These are phyloP conservation scores for Rhizopus delemar DNA, from an alignment of 371 early-diverging fungal genomes.

Conservation along the genomic window DNA sequence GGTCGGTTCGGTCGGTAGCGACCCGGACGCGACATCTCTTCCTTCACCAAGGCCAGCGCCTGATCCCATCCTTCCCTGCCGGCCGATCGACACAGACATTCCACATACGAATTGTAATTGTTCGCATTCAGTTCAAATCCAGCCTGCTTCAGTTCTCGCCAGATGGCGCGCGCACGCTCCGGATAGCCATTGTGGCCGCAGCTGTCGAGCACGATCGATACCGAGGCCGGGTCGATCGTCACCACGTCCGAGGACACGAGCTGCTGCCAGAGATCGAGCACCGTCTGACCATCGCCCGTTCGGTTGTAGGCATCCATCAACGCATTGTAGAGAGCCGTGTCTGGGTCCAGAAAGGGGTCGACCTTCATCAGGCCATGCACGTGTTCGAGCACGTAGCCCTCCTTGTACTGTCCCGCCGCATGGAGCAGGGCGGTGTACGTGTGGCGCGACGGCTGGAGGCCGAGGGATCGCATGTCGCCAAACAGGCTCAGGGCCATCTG, in stretches of 20 bases:
- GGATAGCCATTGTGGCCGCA: conserved; percentile 35
- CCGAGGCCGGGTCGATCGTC: conserved; percentile 19
- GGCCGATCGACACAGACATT: conserved; percentile 40
- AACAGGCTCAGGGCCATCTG: conserved; percentile 29
- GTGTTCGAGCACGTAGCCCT: conserved; percentile 28
- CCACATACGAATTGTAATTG: conserved; percentile 49
- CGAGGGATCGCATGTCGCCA: conserved; percentile 35
- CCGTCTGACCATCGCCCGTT: conserved; percentile 25
- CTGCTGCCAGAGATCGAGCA: conserved; percentile 39
- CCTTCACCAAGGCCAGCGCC: conserved; percentile 21
- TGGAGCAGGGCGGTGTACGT: conserved; percentile 33
- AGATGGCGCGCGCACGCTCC: conserved; percentile 31
- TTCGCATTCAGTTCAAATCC: conserved; percentile 37
- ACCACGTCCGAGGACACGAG: conserved; percentile 7
- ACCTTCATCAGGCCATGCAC: conserved; percentile 35
- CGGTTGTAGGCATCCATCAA: conserved; percentile 43
- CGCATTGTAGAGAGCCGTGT: conserved; percentile 35
- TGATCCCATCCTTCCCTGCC: conserved; percentile 36
- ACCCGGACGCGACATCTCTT: conserved; percentile 31
- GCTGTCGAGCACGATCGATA: conserved; percentile 34
- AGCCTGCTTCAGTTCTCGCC: conserved; percentile 26
- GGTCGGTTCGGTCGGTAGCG: neutral
- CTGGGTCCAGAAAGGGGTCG: conserved; percentile 36
- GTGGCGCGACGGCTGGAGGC: conserved; percentile 30
- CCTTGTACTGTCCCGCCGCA: conserved; percentile 30